Evolutionary conservation across 164 flowering plant genomes (phyloP).

Genomic region (Tinospora cordifolia): DNA sequence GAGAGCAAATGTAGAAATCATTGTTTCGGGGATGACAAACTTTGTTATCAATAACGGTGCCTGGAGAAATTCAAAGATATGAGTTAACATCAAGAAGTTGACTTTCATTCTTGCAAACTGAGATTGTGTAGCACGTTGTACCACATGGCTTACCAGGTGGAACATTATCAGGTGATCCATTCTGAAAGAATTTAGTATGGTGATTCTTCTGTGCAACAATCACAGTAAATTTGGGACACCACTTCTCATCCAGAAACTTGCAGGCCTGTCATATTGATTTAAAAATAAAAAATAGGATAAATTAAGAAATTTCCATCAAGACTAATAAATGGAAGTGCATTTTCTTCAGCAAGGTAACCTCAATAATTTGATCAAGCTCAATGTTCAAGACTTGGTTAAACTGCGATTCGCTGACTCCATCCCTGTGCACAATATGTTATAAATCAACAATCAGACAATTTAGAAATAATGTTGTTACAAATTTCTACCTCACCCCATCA

Average conservation of each 20-base stretch:
- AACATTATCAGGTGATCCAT: conserved; percentile 62
- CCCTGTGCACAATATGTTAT: conserved; percentile 36
- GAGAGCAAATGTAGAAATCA: conserved; percentile 90
- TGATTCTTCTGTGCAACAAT: conserved; percentile 89
- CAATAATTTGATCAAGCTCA: conserved; percentile 72
- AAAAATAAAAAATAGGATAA: not conserved
- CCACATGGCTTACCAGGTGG: conserved; percentile 55
- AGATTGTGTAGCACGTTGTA: not conserved
- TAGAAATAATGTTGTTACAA: not conserved
- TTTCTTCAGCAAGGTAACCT: conserved; percentile 31
- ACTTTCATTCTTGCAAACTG: not conserved
- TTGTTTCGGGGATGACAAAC: conserved; percentile 69
- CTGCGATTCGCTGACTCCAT: conserved; percentile 94
- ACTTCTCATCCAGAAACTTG: conserved; percentile 60
- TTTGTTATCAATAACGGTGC: conserved; percentile 70
- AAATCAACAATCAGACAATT: not conserved
- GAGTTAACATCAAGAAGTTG: not conserved
- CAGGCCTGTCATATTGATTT: conserved; percentile 49
- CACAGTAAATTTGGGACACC: conserved; percentile 64
- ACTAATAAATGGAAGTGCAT: not conserved
- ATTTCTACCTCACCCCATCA: not conserved
- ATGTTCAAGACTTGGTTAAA: conserved; percentile 77
- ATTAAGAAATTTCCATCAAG: not conserved
- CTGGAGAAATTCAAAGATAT: conserved; percentile 26
- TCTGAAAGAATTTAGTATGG: conserved; percentile 74